Evolutionary conservation across 1,284 basidiomycete genomes (phyloP).

Genomic region (Ustilago sp.): DNA sequence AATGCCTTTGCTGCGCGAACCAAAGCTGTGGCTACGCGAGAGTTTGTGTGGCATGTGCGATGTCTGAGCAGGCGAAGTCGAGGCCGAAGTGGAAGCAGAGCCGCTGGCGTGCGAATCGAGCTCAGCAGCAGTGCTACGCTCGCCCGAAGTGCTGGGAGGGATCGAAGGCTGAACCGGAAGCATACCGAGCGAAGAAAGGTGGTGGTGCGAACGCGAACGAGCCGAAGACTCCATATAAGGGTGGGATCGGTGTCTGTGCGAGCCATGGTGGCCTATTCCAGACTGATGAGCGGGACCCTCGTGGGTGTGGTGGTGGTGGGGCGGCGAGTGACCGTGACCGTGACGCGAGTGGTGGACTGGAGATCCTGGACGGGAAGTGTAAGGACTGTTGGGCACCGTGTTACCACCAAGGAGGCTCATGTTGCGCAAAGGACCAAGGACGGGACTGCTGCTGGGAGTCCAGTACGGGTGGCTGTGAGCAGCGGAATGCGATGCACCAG

Average conservation of each 20-base stretch:
- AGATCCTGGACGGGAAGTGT: constrained; percentile 62
- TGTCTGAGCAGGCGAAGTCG: constrained; percentile 49
- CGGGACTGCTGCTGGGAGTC: constrained; percentile 67
- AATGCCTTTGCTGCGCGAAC: constrained; percentile 49
- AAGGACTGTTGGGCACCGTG: constrained; percentile 66
- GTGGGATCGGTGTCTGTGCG: constrained; percentile 65
- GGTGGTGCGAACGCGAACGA: constrained; percentile 64
- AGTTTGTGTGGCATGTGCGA: constrained; percentile 50
- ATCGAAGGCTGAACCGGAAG: constrained; percentile 36
- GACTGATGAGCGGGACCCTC: constrained; percentile 63
- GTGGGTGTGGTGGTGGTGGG: constrained; percentile 48
- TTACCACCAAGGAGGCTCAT: constrained; percentile 65
- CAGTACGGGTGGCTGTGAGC: constrained; percentile 47
- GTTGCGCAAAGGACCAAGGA: constrained; percentile 66
- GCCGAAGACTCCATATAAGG: constrained; percentile 57
- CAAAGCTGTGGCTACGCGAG: constrained; percentile 51
- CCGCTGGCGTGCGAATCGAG: constrained; percentile 42
- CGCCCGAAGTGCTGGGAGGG: constrained; percentile 60
- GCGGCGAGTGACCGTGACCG: constrained; percentile 37
- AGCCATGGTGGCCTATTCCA: constrained; percentile 64
- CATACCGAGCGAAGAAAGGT: constrained; percentile 60
- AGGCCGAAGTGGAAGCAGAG: constrained; percentile 48
- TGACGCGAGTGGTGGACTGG: constrained; percentile 49
- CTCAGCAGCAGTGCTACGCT: constrained; percentile 63
- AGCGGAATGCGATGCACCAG: constrained; percentile 15